Conservation (phyloP, 176 grass and related monocot genomes). For the sorghum (Sorghum bicolor) region DNA sequence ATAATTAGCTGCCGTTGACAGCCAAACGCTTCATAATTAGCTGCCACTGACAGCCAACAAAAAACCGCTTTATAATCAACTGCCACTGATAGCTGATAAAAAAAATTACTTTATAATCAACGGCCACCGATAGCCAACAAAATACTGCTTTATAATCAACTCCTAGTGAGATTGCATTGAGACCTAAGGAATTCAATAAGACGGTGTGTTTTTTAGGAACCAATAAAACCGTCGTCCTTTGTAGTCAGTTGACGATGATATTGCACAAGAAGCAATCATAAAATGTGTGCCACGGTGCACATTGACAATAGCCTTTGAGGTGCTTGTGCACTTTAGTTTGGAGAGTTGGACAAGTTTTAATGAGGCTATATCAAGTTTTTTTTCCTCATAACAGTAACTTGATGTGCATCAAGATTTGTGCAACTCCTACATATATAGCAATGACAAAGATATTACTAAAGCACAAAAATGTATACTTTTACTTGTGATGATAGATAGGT, state of each 20-base stretch:
- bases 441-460: neutral
- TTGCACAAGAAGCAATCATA: neutral
- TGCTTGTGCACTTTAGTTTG: neutral
- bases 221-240: no score
- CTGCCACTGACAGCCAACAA: no score
- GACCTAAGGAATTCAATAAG: neutral
- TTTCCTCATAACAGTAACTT: neutral
- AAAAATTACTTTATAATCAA: neutral
- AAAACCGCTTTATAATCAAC: neutral
- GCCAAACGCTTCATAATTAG: no score
- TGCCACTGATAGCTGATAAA: neutral
- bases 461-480: neutral
- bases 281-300: neutral
- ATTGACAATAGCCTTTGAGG: neutral
- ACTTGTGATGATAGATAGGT: neutral
- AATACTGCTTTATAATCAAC: neutral
- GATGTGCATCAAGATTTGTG: neutral
- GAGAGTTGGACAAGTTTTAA: neutral
- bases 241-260: neutral
- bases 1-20: neutral
- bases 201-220: no score
- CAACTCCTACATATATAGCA: neutral
- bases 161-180: neutral
- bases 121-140: neutral
- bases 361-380: neutral